Percentiles rank a stretch among this genome's conserved stretches.
phyloP scores from a whole-genome alignment of 306 rosid genomes.

The Sophora flavescens region DNA sequence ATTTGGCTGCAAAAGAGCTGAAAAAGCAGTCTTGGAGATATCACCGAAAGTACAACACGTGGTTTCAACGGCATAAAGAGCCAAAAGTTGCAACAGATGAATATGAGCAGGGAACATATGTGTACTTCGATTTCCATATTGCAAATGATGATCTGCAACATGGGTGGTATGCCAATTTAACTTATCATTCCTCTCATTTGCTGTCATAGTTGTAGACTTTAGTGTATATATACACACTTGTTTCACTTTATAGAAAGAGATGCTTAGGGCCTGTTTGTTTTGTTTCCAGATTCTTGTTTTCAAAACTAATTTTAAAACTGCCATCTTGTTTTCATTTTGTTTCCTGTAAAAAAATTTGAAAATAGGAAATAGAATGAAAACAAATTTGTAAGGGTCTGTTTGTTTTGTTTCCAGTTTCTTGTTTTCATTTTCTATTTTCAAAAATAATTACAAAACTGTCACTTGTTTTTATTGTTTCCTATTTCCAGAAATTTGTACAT shows the following conservation, averaged over 20 bases:
- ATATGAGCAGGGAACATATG: constrained; percentile 90
- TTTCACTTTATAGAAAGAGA: neutral
- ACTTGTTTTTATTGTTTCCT: too few species aligned
- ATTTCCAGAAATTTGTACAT: too few species aligned
- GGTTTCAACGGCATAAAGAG: constrained; percentile 95
- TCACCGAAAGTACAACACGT: constrained; percentile 87
- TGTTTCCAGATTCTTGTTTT: too few species aligned
- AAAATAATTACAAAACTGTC: too few species aligned
- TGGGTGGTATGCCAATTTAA: constrained; percentile 68
- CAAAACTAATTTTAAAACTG: too few species aligned
- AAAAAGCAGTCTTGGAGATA: constrained; percentile 96
- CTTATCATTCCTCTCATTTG: constrained; percentile 4
- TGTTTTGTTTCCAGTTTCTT: too few species aligned
- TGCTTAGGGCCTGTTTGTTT: neutral
- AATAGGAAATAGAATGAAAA: too few species aligned
- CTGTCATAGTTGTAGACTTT: neutral
- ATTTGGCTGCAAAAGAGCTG: constrained; percentile 89
- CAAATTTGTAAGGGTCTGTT: too few species aligned
- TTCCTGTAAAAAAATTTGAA: too few species aligned
- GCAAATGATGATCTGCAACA: constrained; percentile 80
- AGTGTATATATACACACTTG: neutral
- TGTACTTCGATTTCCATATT: constrained; percentile 88
- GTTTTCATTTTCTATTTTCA: too few species aligned
- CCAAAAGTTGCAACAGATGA: constrained; percentile 95
- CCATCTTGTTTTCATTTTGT: too few species aligned